Percentiles rank a stretch among this genome's conserved stretches.
Evolutionary conservation across 2,329 filamentous ascomycete genomes (phyloP).

Genomic region (Aureobasidium sp.): DNA sequence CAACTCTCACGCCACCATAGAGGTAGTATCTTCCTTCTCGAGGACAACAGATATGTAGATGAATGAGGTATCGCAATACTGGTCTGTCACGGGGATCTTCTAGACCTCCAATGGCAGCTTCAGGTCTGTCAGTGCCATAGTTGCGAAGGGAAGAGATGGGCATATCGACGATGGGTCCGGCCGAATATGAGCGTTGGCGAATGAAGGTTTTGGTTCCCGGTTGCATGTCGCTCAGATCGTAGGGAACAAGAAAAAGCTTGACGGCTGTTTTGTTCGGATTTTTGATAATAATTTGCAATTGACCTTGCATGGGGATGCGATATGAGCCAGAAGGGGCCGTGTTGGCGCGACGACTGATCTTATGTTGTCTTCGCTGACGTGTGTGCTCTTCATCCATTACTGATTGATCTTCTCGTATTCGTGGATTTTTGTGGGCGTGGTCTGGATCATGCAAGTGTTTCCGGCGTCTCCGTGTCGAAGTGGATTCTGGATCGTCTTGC

Average conservation of each 20-base stretch:
- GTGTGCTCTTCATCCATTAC: neutral
- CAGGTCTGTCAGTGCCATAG: slow-evolving; percentile 46
- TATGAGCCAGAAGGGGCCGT: slow-evolving; percentile 70
- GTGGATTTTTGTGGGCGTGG: neutral
- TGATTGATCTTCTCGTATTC: neutral
- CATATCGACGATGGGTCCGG: slow-evolving; percentile 75
- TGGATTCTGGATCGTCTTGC: slow-evolving; percentile 18
- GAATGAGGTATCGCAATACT: slow-evolving; percentile 80
- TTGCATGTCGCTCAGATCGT: slow-evolving; percentile 88
- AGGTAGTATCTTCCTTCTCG: slow-evolving; percentile 78
- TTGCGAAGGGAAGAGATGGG: slow-evolving; percentile 43
- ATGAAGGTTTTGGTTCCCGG: slow-evolving; percentile 93
- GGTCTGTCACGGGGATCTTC: slow-evolving; percentile 55
- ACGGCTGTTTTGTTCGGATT: slow-evolving; percentile 98
- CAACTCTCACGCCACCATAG: slow-evolving; percentile 85
- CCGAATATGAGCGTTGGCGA: slow-evolving; percentile 85
- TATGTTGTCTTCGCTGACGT: neutral
- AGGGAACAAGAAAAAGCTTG: slow-evolving; percentile 89
- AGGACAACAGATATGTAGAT: slow-evolving; percentile 87
- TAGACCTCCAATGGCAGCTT: slow-evolving; percentile 45
- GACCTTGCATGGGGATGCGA: slow-evolving; percentile 86
- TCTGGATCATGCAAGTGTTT: neutral
- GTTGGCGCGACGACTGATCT: slow-evolving; percentile 35
- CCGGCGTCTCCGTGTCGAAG: slow-evolving; percentile 27
- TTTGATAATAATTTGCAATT: slow-evolving; percentile 94